Evolutionary conservation across 2,329 filamentous ascomycete genomes (phyloP).

Genomic region (Claviceps sp.): DNA sequence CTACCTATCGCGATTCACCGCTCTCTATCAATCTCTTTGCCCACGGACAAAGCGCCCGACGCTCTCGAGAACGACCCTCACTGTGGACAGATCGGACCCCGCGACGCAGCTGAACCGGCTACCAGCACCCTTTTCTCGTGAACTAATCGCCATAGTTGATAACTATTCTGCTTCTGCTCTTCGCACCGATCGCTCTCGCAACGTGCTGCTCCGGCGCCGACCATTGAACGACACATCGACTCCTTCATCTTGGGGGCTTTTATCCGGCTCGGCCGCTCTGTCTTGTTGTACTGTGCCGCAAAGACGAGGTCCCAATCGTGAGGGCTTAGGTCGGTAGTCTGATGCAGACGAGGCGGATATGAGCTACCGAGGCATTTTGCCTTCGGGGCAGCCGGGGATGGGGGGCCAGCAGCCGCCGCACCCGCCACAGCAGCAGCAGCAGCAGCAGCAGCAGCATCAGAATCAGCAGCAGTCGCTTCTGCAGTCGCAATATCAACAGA

Average conservation of each 20-base stretch:
- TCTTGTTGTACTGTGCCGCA: not conserved
- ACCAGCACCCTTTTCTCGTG: not conserved
- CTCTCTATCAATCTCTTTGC: too few relatives aligned
- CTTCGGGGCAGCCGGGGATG: constrained; percentile 16
- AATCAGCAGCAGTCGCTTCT: too few relatives aligned
- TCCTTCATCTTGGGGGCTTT: not conserved
- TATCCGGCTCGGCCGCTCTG: not conserved
- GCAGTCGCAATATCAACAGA: constrained; percentile 7
- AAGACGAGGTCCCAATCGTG: not conserved
- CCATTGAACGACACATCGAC: not conserved
- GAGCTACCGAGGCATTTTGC: constrained; percentile 21
- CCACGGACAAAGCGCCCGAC: not conserved
- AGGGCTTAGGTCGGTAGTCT: constrained; percentile 1
- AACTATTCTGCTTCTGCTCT: not conserved
- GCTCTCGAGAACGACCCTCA: not conserved
- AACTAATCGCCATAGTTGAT: not conserved
- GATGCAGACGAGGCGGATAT: constrained; percentile 17
- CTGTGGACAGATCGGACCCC: not conserved
- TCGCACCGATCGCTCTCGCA: not conserved
- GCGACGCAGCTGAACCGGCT: not conserved
- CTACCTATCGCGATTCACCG: not conserved
- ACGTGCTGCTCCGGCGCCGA: not conserved
- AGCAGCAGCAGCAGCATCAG: constrained; percentile 13
- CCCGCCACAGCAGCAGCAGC: constrained; percentile 4
- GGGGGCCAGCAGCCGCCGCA: constrained; percentile 13